Conservation (phyloP, 345 rosid genomes). For the Balakata baccata region DNA sequence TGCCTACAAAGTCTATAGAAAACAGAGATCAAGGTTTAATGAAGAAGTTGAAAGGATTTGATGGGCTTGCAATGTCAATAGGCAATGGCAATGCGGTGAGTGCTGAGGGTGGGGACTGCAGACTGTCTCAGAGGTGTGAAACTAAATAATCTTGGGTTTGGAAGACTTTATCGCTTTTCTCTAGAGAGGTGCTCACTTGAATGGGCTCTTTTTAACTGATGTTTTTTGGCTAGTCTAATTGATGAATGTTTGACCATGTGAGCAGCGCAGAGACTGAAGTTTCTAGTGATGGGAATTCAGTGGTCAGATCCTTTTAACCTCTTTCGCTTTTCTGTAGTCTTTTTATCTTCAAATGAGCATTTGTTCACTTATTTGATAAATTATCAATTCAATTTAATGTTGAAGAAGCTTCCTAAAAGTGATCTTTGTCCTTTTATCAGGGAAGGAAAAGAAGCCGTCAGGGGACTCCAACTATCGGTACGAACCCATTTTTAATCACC, state of each 20-base stretch:
- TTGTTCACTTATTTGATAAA: not conserved
- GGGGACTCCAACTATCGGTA: constrained; percentile 61
- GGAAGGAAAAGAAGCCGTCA: constrained; percentile 70
- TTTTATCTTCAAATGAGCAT: not conserved
- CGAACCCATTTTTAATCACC: constrained; percentile 18
- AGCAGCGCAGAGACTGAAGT: constrained; percentile 61
- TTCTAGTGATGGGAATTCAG: constrained; percentile 61
- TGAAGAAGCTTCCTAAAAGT: not conserved
- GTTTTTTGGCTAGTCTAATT: constrained; percentile 10
- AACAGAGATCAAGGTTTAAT: constrained; percentile 58
- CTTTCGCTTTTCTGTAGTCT: not conserved
- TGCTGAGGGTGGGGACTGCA: constrained; percentile 42
- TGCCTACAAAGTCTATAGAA: constrained; percentile 63
- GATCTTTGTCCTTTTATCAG: constrained; percentile 37
- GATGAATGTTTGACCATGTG: constrained; percentile 21
- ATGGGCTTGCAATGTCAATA: constrained; percentile 81
- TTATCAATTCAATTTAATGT: not conserved
- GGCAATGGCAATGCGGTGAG: constrained; percentile 50
- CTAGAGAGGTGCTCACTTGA: not conserved
- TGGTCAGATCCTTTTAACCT: constrained; percentile 42
- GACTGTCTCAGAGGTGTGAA: constrained; percentile 65
- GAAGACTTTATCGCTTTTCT: not conserved
- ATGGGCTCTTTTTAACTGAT: not conserved
- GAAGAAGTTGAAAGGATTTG: constrained; percentile 83
- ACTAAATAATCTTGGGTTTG: not conserved